A percentile compares a stretch with the other conserved stretches of the same genome.
Conservation (phyloP, 768 basidiomycete genomes). For the Pleurotus pulmonarius region DNA sequence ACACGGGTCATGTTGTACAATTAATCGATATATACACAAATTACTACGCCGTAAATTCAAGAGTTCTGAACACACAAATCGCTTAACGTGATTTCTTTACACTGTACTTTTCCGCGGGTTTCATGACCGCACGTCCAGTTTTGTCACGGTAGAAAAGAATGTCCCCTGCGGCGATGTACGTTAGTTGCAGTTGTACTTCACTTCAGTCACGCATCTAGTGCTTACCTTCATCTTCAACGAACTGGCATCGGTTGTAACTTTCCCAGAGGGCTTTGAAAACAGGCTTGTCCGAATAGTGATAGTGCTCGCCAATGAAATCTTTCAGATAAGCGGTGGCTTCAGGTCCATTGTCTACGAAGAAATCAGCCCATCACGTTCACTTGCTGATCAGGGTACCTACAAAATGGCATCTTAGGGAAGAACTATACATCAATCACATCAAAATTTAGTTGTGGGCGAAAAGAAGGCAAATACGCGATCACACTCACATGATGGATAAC, state of each 20-base stretch:
- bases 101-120: constrained; percentile 1
- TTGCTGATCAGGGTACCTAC: constrained; percentile 18
- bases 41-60: no score
- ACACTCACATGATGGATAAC: constrained; percentile 35
- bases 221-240: constrained; percentile 39
- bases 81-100: not conserved
- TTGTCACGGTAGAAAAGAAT: constrained; percentile 24
- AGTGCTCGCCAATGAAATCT: constrained; percentile 33
- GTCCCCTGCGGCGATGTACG: constrained; percentile 14
- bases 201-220: not conserved
- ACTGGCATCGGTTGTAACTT: constrained; percentile 35
- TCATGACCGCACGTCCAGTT: constrained; percentile 13
- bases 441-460: constrained; percentile 5
- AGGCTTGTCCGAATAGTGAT: constrained; percentile 23
- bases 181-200: not conserved
- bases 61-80: not conserved
- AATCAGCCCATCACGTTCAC: not conserved
- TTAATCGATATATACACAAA: not conserved
- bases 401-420: constrained; percentile 42
- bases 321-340: constrained; percentile 34
- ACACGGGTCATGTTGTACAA: constrained; percentile 2
- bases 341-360: constrained; percentile 29
- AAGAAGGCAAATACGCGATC: not conserved
- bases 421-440: constrained; percentile 18
- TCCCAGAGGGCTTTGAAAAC: constrained; percentile 30